Conservation (phyloP, 1,139 yeast genomes). For the Blastobotrys capitulatus region DNA sequence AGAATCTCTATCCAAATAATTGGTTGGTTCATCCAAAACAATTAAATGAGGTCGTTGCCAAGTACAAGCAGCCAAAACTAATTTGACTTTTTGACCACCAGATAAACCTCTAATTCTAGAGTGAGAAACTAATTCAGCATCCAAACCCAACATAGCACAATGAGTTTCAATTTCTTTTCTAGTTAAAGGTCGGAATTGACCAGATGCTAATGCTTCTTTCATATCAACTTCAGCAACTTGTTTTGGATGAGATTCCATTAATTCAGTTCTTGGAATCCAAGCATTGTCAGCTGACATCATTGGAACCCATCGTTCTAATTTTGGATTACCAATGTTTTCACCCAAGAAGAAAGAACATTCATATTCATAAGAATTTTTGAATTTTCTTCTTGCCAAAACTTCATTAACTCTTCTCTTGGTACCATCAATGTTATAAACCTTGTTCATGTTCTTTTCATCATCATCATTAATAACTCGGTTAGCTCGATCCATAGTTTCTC, state of each 20-base stretch:
- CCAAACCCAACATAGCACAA: slow-evolving; percentile 98
- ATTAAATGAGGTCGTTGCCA: slow-evolving; percentile 99
- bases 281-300: slow-evolving; percentile 99
- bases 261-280: slow-evolving; percentile 99
- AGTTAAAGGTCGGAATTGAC: slow-evolving; percentile 99
- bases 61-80: slow-evolving; percentile 99
- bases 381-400: slow-evolving; percentile 97
- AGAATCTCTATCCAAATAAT: slow-evolving; percentile 98
- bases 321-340: slow-evolving; percentile 92
- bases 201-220: slow-evolving; percentile 99
- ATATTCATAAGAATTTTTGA: slow-evolving; percentile 99
- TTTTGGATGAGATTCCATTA: slow-evolving; percentile 97
- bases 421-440: slow-evolving; percentile 98
- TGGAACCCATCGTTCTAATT: slow-evolving; percentile 99
- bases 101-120: slow-evolving; percentile 99
- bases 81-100: slow-evolving; percentile 99
- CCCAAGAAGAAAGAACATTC: slow-evolving; percentile 96
- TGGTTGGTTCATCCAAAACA: slow-evolving; percentile 98
- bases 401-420: slow-evolving; percentile 96
- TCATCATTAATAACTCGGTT: slow-evolving; percentile 96
- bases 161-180: slow-evolving; percentile 99
- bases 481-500: slow-evolving; percentile 99
- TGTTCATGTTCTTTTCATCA: slow-evolving; percentile 98
- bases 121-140: slow-evolving; percentile 98
- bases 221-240: slow-evolving; percentile 99